Conservation (phyloP, 768 basidiomycete genomes). For the Gloeopeniophorella convolvens region DNA sequence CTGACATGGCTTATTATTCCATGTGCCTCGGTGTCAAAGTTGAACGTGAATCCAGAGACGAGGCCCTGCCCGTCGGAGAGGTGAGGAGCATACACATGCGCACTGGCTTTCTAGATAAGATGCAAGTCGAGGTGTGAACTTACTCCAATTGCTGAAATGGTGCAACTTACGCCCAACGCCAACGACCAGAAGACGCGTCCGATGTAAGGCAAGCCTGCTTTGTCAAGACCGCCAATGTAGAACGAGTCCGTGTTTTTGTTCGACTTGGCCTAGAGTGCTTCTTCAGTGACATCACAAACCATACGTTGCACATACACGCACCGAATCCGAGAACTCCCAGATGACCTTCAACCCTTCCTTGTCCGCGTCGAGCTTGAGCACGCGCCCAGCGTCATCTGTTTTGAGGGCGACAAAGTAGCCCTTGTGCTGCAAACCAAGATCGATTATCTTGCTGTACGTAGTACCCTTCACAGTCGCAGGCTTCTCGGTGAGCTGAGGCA, state of each 20-base stretch:
- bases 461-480: conserved; percentile 36
- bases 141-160: background rate
- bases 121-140: background rate
- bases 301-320: conserved; percentile 26
- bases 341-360: conserved; percentile 34
- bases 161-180: conserved; percentile 39
- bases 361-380: conserved; percentile 45
- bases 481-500: conserved; percentile 45
- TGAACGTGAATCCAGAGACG: conserved; percentile 48
- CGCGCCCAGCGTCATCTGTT: conserved; percentile 47
- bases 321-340: conserved; percentile 53
- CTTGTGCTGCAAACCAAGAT: conserved; percentile 49
- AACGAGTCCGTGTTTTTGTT: conserved; percentile 39
- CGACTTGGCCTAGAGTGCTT: conserved; percentile 33
- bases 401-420: conserved; percentile 59
- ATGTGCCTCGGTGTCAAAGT: conserved; percentile 58
- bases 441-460: conserved; percentile 47
- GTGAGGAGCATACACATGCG: conserved; percentile 48
- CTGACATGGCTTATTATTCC: conserved; percentile 66
- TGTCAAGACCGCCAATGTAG: conserved; percentile 52
- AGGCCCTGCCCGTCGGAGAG: conserved; percentile 41
- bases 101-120: conserved; percentile 41
- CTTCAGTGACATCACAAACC: background rate
- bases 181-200: conserved; percentile 66
- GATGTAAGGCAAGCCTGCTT: conserved; percentile 46